These are phyloP conservation scores for Boletus huronensis DNA, from an alignment of 768 basidiomycete genomes.

Conservation along the genomic window DNA sequence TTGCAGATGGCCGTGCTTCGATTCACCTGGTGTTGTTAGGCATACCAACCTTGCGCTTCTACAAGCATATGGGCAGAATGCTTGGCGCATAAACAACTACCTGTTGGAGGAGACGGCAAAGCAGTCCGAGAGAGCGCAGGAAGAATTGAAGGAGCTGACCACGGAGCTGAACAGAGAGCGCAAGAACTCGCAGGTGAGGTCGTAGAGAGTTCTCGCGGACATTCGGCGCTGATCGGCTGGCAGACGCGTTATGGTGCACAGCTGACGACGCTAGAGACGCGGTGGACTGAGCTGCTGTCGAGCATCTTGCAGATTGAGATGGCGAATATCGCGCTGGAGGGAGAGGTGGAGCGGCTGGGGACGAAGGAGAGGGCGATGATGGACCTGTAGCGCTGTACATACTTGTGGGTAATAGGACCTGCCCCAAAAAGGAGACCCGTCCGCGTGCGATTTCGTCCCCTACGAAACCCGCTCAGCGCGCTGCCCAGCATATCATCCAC, in stretches of 20 bases:
- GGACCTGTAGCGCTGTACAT: slow-evolving; percentile 20
- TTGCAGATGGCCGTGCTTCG: not conserved
- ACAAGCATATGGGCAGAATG: slow-evolving; percentile 85
- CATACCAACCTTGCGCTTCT: slow-evolving; percentile 80
- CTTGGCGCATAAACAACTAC: slow-evolving; percentile 91
- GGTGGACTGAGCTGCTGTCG: slow-evolving; percentile 93
- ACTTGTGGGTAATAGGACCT: not conserved
- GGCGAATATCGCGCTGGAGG: slow-evolving; percentile 87
- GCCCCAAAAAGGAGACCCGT: slow-evolving; percentile 27
- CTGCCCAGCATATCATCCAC: not conserved
- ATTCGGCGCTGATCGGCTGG: not conserved
- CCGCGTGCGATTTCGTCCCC: slow-evolving; percentile 16
- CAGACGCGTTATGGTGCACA: slow-evolving; percentile 80
- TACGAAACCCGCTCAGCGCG: slow-evolving; percentile 6
- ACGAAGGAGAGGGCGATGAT: slow-evolving; percentile 61
- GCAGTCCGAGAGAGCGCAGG: slow-evolving; percentile 66
- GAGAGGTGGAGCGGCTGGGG: slow-evolving; percentile 64
- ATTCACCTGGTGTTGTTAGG: slow-evolving; percentile 38
- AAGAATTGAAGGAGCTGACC: slow-evolving; percentile 72
- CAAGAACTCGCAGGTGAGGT: slow-evolving; percentile 75
- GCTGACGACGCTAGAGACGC: slow-evolving; percentile 74
- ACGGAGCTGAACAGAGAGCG: slow-evolving; percentile 85
- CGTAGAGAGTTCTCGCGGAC: not conserved
- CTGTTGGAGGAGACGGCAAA: slow-evolving; percentile 74
- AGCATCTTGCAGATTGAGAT: slow-evolving; percentile 91